Percentiles rank a stretch among this genome's conserved stretches.
Evolutionary conservation across 768 basidiomycete genomes (phyloP).

Genomic region (Naganishia randhawae): DNA sequence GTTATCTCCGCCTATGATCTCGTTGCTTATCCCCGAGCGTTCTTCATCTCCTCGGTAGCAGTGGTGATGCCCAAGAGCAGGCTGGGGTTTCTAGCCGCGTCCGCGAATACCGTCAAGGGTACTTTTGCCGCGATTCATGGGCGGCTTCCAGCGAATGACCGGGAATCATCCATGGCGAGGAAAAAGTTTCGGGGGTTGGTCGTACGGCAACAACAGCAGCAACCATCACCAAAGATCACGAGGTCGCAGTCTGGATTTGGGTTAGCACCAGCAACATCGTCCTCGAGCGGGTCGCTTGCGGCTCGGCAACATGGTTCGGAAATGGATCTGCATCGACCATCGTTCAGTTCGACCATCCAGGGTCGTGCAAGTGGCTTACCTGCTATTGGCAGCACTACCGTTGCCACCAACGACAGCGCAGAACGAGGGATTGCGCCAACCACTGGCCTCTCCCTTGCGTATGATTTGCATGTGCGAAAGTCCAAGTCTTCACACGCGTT

Average conservation of each 20-base stretch:
- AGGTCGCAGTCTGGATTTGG: constrained; percentile 4
- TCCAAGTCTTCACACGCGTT: constrained; percentile 8
- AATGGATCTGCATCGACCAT: not conserved
- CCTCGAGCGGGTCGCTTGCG: not conserved
- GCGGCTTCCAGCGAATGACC: not conserved
- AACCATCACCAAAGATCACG: not conserved
- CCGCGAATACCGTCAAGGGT: constrained; percentile 16
- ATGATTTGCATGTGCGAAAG: constrained; percentile 8
- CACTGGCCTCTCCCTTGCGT: constrained; percentile 1
- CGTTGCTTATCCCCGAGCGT: not conserved
- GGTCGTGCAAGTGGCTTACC: not conserved
- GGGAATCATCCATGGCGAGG: not conserved
- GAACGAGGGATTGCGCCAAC: not conserved
- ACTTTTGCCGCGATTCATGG: not conserved
- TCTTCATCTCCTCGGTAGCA: not conserved
- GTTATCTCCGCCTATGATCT: not conserved
- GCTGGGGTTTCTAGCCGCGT: constrained; percentile 5
- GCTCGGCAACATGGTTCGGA: not conserved
- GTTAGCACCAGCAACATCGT: not conserved
- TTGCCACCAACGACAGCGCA: not conserved
- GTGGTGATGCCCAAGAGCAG: not conserved
- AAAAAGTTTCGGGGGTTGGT: too few species aligned
- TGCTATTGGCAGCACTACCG: not conserved
- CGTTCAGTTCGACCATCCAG: not conserved
- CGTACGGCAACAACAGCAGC: not conserved